Evolutionary conservation across 495 filamentous ascomycete genomes (phyloP).

Genomic region (Aspergillus leporis): DNA sequence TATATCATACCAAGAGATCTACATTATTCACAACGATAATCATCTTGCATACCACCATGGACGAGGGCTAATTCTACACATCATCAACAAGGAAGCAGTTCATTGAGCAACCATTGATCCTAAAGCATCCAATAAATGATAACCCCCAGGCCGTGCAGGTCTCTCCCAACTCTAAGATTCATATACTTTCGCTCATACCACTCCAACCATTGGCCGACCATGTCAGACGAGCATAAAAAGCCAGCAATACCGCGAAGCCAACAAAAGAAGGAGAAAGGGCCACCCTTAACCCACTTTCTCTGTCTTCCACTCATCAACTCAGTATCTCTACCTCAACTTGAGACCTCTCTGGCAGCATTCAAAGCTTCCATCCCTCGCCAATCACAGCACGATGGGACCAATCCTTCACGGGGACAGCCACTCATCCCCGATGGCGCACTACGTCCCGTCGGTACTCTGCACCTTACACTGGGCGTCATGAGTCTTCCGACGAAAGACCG

Average conservation of each 20-base stretch:
- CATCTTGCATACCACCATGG: not conserved
- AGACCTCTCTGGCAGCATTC: constrained; percentile 60
- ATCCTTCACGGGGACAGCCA: constrained; percentile 22
- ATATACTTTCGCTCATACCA: constrained; percentile 3
- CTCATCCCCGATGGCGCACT: constrained; percentile 61
- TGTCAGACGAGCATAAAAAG: constrained; percentile 10
- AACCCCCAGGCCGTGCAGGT: not conserved
- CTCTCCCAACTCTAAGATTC: not conserved
- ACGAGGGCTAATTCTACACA: not conserved
- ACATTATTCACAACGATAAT: no score
- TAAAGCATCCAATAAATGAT: not conserved
- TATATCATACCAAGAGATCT: no score
- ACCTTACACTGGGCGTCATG: constrained; percentile 88
- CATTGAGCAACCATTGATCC: not conserved
- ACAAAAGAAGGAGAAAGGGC: constrained; percentile 28
- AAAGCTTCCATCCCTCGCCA: constrained; percentile 50
- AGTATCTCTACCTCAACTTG: constrained; percentile 62
- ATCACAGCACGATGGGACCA: constrained; percentile 17
- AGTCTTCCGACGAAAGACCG: constrained; percentile 58
- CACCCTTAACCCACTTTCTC: constrained; percentile 81
- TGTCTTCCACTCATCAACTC: constrained; percentile 75
- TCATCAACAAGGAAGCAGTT: not conserved
- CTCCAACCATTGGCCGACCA: not conserved
- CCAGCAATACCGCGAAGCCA: not conserved
- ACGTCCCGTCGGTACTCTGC: constrained; percentile 76